A percentile compares a stretch with the other conserved stretches of the same genome.
These are phyloP conservation scores for Zhuliangozyma parablackwelliae DNA, from an alignment of 1,139 yeast genomes.

Conservation along the genomic window DNA sequence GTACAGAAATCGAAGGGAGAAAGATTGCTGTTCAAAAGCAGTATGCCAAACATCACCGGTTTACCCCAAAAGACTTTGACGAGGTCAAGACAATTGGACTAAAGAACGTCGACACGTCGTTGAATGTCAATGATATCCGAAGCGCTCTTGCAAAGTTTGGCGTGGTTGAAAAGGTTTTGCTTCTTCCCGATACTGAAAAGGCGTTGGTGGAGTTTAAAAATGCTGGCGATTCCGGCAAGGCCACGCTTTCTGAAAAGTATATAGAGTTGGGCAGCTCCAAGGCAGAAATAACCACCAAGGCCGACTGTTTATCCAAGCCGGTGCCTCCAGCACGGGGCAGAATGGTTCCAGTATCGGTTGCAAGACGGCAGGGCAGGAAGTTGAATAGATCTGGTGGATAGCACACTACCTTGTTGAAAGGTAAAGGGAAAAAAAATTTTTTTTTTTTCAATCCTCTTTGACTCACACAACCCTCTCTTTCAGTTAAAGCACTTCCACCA, in stretches of 20 bases:
- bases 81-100: constrained; percentile 38
- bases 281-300: constrained; percentile 4
- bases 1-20: constrained; percentile 34
- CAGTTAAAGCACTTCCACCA: neutral
- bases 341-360: too few relatives aligned
- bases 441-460: neutral
- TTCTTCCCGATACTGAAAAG: constrained; percentile 45
- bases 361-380: too few relatives aligned
- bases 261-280: constrained; percentile 6
- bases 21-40: constrained; percentile 36
- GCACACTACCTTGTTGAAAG: too few relatives aligned
- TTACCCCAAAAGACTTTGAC: constrained; percentile 19
- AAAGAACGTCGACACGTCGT: constrained; percentile 42
- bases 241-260: constrained; percentile 29
- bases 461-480: constrained; percentile 1
- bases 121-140: constrained; percentile 39
- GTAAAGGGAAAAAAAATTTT: constrained; percentile 1
- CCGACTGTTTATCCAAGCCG: neutral
- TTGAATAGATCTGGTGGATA: too few relatives aligned
- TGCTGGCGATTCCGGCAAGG: constrained; percentile 53
- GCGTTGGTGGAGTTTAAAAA: constrained; percentile 52
- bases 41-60: constrained; percentile 27
- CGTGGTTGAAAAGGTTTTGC: constrained; percentile 33
- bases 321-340: too few relatives aligned
- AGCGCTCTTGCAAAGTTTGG: constrained; percentile 31